Evolutionary conservation across 768 basidiomycete genomes (phyloP).

Genomic region (Leccinum subtestaceum): DNA sequence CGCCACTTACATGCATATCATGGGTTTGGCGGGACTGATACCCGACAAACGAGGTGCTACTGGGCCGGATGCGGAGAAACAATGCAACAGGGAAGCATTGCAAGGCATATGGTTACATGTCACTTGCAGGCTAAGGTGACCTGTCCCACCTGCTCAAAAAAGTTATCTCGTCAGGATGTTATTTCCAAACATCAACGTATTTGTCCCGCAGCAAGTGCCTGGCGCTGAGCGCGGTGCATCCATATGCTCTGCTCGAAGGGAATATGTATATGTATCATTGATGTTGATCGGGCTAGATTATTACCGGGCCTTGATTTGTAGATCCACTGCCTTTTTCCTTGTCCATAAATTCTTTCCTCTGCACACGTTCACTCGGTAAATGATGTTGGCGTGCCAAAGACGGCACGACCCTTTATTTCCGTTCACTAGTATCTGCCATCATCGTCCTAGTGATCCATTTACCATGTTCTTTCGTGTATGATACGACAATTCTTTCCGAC

Average conservation of each 20-base stretch:
- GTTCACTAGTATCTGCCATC: not conserved
- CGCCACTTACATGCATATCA: constrained; percentile 26
- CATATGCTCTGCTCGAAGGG: not conserved
- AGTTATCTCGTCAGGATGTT: constrained; percentile 27
- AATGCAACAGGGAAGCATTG: constrained; percentile 30
- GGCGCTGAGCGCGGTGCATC: constrained; percentile 9
- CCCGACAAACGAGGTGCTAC: constrained; percentile 17
- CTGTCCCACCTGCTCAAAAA: constrained; percentile 28
- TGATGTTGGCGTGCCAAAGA: constrained; percentile 3
- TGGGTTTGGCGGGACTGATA: constrained; percentile 22
- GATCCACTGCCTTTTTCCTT: not conserved
- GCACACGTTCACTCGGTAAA: not conserved
- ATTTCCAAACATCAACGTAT: constrained; percentile 27
- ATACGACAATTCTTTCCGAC: not conserved
- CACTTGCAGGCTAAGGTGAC: constrained; percentile 28
- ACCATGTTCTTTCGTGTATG: not conserved
- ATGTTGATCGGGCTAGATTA: not conserved
- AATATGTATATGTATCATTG: not conserved
- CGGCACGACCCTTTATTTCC: constrained; percentile 1
- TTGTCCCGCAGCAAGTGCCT: constrained; percentile 20
- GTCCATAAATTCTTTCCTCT: not conserved
- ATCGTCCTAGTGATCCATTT: constrained; percentile 1
- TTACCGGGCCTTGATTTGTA: not conserved
- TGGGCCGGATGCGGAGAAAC: constrained; percentile 20
- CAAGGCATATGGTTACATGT: constrained; percentile 27